These are phyloP conservation scores for Termitomyces bulborhizus DNA, from an alignment of 768 basidiomycete genomes.

Conservation along the genomic window DNA sequence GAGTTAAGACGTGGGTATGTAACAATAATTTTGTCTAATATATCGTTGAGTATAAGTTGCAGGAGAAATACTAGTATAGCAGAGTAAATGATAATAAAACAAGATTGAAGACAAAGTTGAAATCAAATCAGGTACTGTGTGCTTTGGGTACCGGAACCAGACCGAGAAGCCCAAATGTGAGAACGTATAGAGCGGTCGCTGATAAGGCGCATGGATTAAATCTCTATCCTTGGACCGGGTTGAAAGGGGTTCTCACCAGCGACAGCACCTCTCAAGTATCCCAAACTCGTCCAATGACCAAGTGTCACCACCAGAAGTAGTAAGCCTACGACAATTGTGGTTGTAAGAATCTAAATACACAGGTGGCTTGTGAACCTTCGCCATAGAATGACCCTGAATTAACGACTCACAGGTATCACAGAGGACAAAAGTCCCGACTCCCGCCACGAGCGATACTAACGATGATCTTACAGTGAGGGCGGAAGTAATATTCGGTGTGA, in stretches of 20 bases:
- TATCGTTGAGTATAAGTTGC: neutral
- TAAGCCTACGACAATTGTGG: constrained; percentile 68
- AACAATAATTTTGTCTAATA: neutral
- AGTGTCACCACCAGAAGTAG: constrained; percentile 53
- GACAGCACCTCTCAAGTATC: constrained; percentile 55
- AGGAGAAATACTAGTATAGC: neutral
- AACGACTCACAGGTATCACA: constrained; percentile 51
- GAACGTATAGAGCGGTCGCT: constrained; percentile 68
- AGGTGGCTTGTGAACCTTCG: neutral
- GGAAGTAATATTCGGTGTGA: neutral
- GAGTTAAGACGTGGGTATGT: neutral
- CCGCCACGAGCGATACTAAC: constrained; percentile 72
- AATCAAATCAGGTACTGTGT: constrained; percentile 18
- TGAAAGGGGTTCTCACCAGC: constrained; percentile 41
- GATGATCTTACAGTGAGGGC: neutral
- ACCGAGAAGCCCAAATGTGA: constrained; percentile 70
- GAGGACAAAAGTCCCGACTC: constrained; percentile 62
- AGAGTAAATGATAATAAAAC: constrained; percentile 4
- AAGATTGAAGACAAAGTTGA: neutral
- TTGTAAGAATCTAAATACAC: constrained; percentile 43
- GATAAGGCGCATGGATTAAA: neutral
- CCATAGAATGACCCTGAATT: neutral
- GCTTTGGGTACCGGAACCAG: constrained; percentile 61
- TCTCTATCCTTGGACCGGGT: neutral
- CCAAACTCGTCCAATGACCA: constrained; percentile 61